Base-by-base conservation (phyloP, 495 filamentous ascomycete genomes). In the Aspergillus conjunctus region DNA sequence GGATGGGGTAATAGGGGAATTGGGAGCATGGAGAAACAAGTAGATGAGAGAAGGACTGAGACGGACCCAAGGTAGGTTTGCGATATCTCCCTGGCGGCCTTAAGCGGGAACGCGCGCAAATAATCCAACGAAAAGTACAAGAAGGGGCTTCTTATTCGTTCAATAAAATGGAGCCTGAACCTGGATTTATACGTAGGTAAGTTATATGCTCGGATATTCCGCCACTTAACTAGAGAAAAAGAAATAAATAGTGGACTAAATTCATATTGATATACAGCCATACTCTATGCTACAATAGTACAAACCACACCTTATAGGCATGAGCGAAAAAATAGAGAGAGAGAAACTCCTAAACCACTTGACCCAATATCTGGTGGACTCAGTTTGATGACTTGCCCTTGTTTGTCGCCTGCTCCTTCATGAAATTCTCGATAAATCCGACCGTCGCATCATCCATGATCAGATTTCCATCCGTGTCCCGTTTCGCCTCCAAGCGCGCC, bases 221-320 rank as follows among this genome's bases (percentile, higher is more conserved):
- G 44, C 44, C 10, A 22, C 12, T 56, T 45, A 10, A 26, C 30
- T 54, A 2, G 10, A 20, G 17, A 41, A 41, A 41, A 21, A 14
- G 17, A 22, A 4, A 53, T 5, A 26, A 11, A 17, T 11, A 9
- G 30, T 4, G 10, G 15, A 20, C 10, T 34, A 9, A 54, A 20
- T 4, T 22, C 7, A 21, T 43, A 8, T 54, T n/a, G n/a, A 45
- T 63, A 61, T 65, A 65, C 62, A 66, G 32, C 65, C 65, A 71
- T 66, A 67, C 69, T 68, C 64, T 69, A 73, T 70, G 71, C 70
- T 77, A 77, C 67, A 78, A 68, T 56, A 54, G 46, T 72, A 71
- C 68, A 72, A 64, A 68, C 60, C 60, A 78, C 72, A 75, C 62
- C 37, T 54, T 55, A 46, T 51, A 52, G 22, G 49, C 21, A 56